Evolutionary conservation across 495 filamentous ascomycete species (phyloP).

Genomic region (Aspergillus homomorphus): DNA sequence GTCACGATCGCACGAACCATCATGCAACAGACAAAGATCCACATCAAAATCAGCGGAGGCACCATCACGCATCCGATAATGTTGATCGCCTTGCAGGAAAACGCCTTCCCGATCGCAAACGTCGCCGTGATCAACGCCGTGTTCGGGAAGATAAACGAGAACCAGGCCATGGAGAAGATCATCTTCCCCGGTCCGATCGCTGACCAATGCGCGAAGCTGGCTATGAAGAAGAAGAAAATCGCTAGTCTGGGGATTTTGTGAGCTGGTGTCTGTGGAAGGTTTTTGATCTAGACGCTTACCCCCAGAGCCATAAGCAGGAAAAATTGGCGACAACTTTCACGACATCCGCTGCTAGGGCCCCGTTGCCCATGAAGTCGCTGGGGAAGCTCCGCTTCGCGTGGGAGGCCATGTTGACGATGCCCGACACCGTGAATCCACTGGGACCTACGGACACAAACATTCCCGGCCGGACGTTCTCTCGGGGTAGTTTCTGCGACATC

Average conservation of each 20-base stretch:
- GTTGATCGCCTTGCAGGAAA: slow-evolving; percentile 58
- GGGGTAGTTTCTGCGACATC: slow-evolving; percentile 87
- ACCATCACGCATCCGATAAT: slow-evolving; percentile 68
- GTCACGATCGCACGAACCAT: slow-evolving; percentile 67
- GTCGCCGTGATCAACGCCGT: slow-evolving; percentile 74
- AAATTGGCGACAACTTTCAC: slow-evolving; percentile 55
- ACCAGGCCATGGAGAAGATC: slow-evolving; percentile 86
- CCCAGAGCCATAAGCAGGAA: slow-evolving; percentile 79
- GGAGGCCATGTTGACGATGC: slow-evolving; percentile 58
- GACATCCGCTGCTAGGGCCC: slow-evolving; percentile 52
- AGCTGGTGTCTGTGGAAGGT: background rate
- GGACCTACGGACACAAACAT: slow-evolving; percentile 87
- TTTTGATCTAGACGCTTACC: slow-evolving; percentile 29
- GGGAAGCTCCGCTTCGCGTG: slow-evolving; percentile 44
- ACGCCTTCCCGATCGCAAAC: slow-evolving; percentile 64
- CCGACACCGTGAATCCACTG: slow-evolving; percentile 73
- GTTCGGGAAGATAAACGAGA: slow-evolving; percentile 84
- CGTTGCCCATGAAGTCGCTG: slow-evolving; percentile 58
- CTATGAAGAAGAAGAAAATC: slow-evolving; percentile 82
- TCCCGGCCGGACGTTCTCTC: slow-evolving; percentile 70
- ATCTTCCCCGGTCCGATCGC: slow-evolving; percentile 61
- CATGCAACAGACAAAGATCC: slow-evolving; percentile 63
- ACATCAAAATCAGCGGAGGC: slow-evolving; percentile 60
- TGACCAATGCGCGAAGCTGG: slow-evolving; percentile 72
- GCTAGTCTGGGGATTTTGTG: slow-evolving; percentile 51